phyloP scores from a whole-genome alignment of 1,139 yeast species.

The Magnusiomyces sp. region DNA sequence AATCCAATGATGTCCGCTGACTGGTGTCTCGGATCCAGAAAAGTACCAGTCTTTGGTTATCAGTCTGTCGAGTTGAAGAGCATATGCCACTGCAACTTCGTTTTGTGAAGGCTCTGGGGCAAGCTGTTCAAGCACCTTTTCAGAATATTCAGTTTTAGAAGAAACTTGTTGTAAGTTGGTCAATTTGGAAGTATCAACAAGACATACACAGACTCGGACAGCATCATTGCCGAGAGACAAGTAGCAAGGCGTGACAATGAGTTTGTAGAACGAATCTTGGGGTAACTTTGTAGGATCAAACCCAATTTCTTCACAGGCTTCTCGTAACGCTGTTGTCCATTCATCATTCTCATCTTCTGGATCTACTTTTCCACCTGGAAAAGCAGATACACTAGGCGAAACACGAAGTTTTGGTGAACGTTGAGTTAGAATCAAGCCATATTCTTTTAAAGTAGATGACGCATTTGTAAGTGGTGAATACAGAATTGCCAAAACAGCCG shows the following conservation, averaged over 20 bases:
- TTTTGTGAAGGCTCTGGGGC: conserved; percentile 18
- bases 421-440: conserved; percentile 64
- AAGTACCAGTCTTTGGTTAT: conserved; percentile 10
- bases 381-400: conserved; percentile 77
- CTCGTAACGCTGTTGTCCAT: conserved; percentile 69
- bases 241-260: conserved; percentile 60
- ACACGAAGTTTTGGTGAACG: conserved; percentile 56
- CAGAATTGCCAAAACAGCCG: conserved; percentile 63
- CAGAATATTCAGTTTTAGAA: neutral
- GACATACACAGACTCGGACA: conserved; percentile 72
- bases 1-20: conserved; percentile 8
- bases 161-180: too few relatives aligned
- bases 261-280: conserved; percentile 36
- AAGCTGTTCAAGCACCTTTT: conserved; percentile 4
- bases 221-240: conserved; percentile 66
- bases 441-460: conserved; percentile 51
- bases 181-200: conserved; percentile 31
- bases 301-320: conserved; percentile 79
- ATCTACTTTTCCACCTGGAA: conserved; percentile 91
- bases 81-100: conserved; percentile 25
- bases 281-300: conserved; percentile 43
- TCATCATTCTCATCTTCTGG: conserved; percentile 35
- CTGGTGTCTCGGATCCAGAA: conserved; percentile 3
- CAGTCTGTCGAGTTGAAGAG: conserved; percentile 19
- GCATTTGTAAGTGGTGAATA: conserved; percentile 28